Evolutionary conservation across 257 asterid genomes (phyloP).

Genomic region (Catharanthus roseus): DNA sequence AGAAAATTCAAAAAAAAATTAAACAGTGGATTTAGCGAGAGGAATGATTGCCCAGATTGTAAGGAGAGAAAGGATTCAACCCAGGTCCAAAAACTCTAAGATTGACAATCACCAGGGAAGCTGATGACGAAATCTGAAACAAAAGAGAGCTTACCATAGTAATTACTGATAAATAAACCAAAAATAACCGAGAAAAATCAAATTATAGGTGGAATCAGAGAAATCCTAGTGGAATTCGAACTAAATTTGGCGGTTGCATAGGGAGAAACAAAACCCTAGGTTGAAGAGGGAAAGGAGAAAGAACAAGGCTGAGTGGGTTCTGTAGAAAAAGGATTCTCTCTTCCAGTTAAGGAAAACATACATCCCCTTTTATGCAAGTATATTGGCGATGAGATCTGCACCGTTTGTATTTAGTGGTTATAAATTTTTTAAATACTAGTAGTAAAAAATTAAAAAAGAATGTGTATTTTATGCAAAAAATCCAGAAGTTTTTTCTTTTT

Average conservation of each 20-base stretch:
- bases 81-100: slow-evolving; percentile 92
- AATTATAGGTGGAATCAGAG: slow-evolving; percentile 1
- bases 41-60: slow-evolving; percentile 69
- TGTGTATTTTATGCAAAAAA: too few relatives aligned
- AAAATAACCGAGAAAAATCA: slow-evolving; percentile 5
- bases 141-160: slow-evolving; percentile 46
- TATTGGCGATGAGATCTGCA: background rate
- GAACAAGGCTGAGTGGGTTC: background rate
- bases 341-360: background rate
- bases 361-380: background rate
- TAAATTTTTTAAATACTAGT: too few relatives aligned
- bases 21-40: slow-evolving; percentile 62
- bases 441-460: too few relatives aligned
- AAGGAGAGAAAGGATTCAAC: slow-evolving; percentile 90
- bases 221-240: slow-evolving; percentile 21
- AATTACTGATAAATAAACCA: slow-evolving; percentile 25
- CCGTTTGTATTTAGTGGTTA: too few relatives aligned
- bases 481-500: too few relatives aligned
- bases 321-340: background rate
- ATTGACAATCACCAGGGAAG: slow-evolving; percentile 43
- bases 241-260: slow-evolving; percentile 57
- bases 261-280: slow-evolving; percentile 21
- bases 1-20: background rate
- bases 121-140: slow-evolving; percentile 46
- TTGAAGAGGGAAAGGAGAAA: background rate